Base-by-base conservation (phyloP, 139 green algal genomes). In the Chlamydomonas asymmetrica region DNA sequence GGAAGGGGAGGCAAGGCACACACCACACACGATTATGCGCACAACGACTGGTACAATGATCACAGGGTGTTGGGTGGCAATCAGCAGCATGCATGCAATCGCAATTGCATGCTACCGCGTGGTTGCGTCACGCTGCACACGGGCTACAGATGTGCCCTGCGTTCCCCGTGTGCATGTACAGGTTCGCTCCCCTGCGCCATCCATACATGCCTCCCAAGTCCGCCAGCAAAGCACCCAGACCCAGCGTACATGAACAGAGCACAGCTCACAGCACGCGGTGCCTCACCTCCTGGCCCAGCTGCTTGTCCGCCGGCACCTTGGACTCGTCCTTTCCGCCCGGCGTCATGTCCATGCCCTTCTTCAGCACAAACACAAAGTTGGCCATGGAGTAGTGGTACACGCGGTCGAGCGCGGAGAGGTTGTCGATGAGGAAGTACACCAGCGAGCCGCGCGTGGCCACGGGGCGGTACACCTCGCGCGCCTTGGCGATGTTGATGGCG, bases 311-410 rank as follows among this genome's bases (percentile, higher is more conserved):
- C 6, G 75, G 64, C n/a, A 86, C 76, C 73, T 84, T 85, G 65
- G 69, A 74, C 79, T 94, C 86, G 52, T 93, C 84, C 54, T 82
- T 82, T 37, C 82, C 74, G 38, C 85, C 88, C 4, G 88, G 88
- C 27, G 88, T 91, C 39, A 88, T 65, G 78, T 92, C 88, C 89
- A 97, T 96, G 63, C 92, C 93, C 75, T 94, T 95, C 52, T 79
- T 82, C 9, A 97, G 85, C 70, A 96, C 87, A 56, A 80, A 87
- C 59, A 96, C 87, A 83, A 94, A 98, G 81, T 92, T 96, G 63
- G 92, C 91, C 94, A 98, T 98, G 29, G 90, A 96, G 84, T 94
- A 98, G 76, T 95, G 90, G 85, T 98, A 98, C 50, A 95, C 84
- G 56, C 87, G 87, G 86, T 98, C 91, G 45, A 98, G 84, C 2